Conservation (phyloP, 305 asterid genomes). For the Rubia tinctorum region DNA sequence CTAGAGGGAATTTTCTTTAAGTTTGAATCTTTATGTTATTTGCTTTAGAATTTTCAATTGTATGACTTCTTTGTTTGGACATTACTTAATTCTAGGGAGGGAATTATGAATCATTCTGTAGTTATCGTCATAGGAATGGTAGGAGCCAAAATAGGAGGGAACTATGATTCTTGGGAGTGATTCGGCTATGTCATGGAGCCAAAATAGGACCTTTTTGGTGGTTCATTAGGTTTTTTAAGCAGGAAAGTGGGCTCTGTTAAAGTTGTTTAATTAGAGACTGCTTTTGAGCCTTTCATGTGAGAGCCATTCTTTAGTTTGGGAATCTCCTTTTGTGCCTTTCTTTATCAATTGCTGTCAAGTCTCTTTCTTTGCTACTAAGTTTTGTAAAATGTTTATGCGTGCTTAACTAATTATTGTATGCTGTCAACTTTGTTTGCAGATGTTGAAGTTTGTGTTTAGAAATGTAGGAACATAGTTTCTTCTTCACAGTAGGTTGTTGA, state of each 20-base stretch:
- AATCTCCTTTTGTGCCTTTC: constrained; percentile 77
- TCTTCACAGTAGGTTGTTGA: constrained; percentile 11
- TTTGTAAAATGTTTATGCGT: constrained; percentile 27
- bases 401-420: constrained; percentile 22
- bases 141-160: not conserved
- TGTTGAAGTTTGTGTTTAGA: constrained; percentile 23
- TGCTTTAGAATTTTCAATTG: not conserved
- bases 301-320: constrained; percentile 49
- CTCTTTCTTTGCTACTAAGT: constrained; percentile 58
- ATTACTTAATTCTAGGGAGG: not conserved
- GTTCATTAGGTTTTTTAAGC: constrained; percentile 18
- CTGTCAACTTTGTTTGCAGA: constrained; percentile 24
- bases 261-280: constrained; percentile 36
- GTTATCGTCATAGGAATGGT: not conserved
- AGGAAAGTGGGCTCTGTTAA: constrained; percentile 34
- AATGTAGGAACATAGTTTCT: too few relatives aligned
- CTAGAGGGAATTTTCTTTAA: not conserved
- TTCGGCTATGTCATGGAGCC: not conserved
- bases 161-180: too few relatives aligned
- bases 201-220: not conserved
- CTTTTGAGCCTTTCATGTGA: constrained; percentile 52
- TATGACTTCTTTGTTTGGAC: not conserved
- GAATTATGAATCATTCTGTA: not conserved
- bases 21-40: not conserved
- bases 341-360: constrained; percentile 22